A percentile compares a stretch with the other conserved stretches of the same genome.
phyloP scores from a whole-genome alignment of 2,329 filamentous ascomycete species.

The Bipolaris zeicola region DNA sequence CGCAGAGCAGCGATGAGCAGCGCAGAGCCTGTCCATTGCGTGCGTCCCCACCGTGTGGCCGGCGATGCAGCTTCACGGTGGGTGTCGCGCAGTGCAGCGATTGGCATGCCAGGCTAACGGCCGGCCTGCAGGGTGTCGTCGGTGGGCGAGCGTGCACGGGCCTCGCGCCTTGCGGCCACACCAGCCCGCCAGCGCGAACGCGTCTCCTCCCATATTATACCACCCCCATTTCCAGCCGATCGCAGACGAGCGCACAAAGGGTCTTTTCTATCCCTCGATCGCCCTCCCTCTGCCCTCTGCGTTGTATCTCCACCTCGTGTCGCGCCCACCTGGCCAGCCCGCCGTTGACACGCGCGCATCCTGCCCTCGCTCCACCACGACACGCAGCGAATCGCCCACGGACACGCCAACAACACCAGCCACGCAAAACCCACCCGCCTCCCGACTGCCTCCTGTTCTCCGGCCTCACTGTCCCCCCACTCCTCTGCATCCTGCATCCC shows the following conservation, averaged over 20 bases:
- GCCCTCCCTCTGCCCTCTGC: slow-evolving; percentile 14
- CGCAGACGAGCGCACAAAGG: slow-evolving; percentile 31
- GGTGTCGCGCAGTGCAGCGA: slow-evolving; percentile 15
- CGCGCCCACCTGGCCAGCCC: slow-evolving; percentile 23
- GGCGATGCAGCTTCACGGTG: slow-evolving; percentile 13
- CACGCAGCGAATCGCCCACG: slow-evolving; percentile 34
- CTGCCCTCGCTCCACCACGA: slow-evolving; percentile 22
- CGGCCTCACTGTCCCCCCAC: slow-evolving; percentile 14
- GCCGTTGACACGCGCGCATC: slow-evolving; percentile 29
- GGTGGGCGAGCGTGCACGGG: slow-evolving; percentile 15
- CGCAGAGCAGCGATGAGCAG: background rate
- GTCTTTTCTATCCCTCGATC: slow-evolving; percentile 29
- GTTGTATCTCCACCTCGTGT: slow-evolving; percentile 23
- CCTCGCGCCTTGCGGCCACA: slow-evolving; percentile 16
- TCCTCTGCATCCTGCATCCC: slow-evolving; percentile 15
- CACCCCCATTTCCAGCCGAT: slow-evolving; percentile 31
- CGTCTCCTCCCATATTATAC: slow-evolving; percentile 32
- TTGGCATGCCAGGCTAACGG: slow-evolving; percentile 27
- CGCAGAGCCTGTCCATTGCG: background rate
- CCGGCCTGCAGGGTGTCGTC: slow-evolving; percentile 20
- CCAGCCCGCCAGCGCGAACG: slow-evolving; percentile 25
- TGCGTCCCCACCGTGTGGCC: too few relatives aligned
- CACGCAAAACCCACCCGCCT: slow-evolving; percentile 18
- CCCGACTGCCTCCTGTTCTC: background rate
- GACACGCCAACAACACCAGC: slow-evolving; percentile 26